These are phyloP conservation scores for Pseudogymnoascus sp. DNA, from an alignment of 2,329 filamentous ascomycete genomes.

Conservation along the genomic window DNA sequence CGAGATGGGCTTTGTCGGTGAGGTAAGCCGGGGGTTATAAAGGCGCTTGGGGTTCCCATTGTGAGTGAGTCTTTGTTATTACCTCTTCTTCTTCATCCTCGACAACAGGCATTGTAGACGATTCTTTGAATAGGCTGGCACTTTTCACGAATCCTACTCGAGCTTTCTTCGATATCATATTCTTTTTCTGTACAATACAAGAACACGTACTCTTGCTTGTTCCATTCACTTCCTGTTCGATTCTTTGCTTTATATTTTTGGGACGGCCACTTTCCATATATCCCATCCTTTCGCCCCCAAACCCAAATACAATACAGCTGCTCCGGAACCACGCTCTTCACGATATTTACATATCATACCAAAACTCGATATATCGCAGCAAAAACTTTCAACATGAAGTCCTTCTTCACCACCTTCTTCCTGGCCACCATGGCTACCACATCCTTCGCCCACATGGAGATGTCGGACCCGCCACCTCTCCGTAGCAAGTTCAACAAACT, in stretches of 20 bases:
- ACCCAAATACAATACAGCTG: not conserved
- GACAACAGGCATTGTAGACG: not conserved
- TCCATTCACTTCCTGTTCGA: not conserved
- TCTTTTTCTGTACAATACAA: not conserved
- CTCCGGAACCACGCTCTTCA: not conserved
- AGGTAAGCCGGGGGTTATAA: not conserved
- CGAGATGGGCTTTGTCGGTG: not conserved
- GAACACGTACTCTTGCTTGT: not conserved
- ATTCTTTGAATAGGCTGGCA: conserved; percentile 2
- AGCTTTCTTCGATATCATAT: not conserved
- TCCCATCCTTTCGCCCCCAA: not conserved
- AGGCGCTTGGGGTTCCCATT: not conserved
- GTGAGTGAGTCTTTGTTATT: not conserved
- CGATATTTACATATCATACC: not conserved
- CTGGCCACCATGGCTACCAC: not conserved
- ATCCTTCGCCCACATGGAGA: conserved; percentile 17
- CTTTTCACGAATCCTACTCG: not conserved
- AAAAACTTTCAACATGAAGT: not conserved
- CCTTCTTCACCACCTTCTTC: not conserved
- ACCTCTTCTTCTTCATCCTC: not conserved
- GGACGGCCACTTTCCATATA: not conserved
- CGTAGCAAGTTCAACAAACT: conserved; percentile 13
- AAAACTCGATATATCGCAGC: not conserved
- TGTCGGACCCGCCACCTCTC: conserved; percentile 18
- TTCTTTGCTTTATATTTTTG: not conserved